phyloP scores from a whole-genome alignment of 805 yeast genomes.

The Cyberlindnera maclurae region DNA sequence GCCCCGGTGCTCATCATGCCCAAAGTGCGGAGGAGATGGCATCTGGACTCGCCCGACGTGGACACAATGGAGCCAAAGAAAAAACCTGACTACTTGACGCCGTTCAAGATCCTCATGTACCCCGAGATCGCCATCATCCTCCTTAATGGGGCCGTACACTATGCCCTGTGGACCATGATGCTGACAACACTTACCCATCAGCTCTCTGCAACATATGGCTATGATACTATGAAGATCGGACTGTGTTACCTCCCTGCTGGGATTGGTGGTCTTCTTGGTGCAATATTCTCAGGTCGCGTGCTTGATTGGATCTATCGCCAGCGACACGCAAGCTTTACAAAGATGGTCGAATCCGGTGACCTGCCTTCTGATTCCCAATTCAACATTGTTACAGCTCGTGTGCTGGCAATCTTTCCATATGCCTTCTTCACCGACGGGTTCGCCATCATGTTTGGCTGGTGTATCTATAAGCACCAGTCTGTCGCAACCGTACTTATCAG shows the following conservation, averaged over 20 bases:
- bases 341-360: slow-evolving; percentile 19
- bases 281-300: slow-evolving; percentile 49
- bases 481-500: slow-evolving; percentile 32
- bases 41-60: slow-evolving; percentile 26
- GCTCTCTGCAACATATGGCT: slow-evolving; percentile 42
- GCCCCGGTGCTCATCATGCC: slow-evolving; percentile 35
- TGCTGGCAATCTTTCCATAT: slow-evolving; percentile 42
- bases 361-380: slow-evolving; percentile 28
- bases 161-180: slow-evolving; percentile 62
- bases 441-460: slow-evolving; percentile 66
- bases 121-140: slow-evolving; percentile 42
- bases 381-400: slow-evolving; percentile 48
- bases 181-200: slow-evolving; percentile 58
- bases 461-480: slow-evolving; percentile 34
- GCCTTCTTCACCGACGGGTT: slow-evolving; percentile 32
- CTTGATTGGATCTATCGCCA: slow-evolving; percentile 39
- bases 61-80: slow-evolving; percentile 22
- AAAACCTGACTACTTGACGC: slow-evolving; percentile 26
- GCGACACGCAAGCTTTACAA: slow-evolving; percentile 15
- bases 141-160: slow-evolving; percentile 54
- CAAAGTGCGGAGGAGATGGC: slow-evolving; percentile 14
- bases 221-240: slow-evolving; percentile 54
- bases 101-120: slow-evolving; percentile 37
- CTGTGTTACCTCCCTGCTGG: slow-evolving; percentile 73
- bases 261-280: slow-evolving; percentile 52